Evolutionary conservation across 352 stramenopile genomes (phyloP).

Genomic region (Globisporangium carolinianum): DNA sequence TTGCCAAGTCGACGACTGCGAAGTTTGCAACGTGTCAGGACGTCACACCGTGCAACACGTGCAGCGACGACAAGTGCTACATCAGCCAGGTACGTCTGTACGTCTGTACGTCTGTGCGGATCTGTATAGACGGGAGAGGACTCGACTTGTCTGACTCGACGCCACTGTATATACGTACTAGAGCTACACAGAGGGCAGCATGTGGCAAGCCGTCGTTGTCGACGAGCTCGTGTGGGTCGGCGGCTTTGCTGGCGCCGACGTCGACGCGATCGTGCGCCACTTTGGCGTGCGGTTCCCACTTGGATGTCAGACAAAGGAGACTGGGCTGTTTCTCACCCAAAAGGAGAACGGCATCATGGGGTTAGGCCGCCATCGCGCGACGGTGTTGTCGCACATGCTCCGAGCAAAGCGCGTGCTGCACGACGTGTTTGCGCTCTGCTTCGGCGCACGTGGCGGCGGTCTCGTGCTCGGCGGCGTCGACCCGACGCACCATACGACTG

Average conservation of each 20-base stretch:
- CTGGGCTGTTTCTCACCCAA: conserved; percentile 79
- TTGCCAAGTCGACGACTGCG: conserved; percentile 70
- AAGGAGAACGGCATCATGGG: conserved; percentile 90
- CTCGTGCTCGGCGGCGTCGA: conserved; percentile 80
- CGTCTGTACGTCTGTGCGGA: not conserved
- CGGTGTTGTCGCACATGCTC: conserved; percentile 70
- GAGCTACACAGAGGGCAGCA: conserved; percentile 86
- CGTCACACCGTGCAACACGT: conserved; percentile 44
- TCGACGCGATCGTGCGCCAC: conserved; percentile 40
- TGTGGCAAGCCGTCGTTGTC: conserved; percentile 77
- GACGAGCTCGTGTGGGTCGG: conserved; percentile 79
- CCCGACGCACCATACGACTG: conserved; percentile 56
- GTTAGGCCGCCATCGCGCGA: conserved; percentile 54
- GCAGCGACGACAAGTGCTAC: conserved; percentile 55
- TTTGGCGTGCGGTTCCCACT: conserved; percentile 73
- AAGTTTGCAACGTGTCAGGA: conserved; percentile 58
- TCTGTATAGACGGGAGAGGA: not conserved
- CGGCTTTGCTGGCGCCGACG: conserved; percentile 38
- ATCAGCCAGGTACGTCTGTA: conserved; percentile 51
- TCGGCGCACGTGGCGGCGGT: conserved; percentile 49
- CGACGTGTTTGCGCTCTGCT: conserved; percentile 81
- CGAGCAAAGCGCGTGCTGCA: conserved; percentile 38
- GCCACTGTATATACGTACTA: conserved; percentile 10
- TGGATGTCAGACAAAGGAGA: conserved; percentile 79
- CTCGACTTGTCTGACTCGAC: not conserved